Conservation (phyloP, 805 yeast species). For the Deakozyma indianensis region DNA sequence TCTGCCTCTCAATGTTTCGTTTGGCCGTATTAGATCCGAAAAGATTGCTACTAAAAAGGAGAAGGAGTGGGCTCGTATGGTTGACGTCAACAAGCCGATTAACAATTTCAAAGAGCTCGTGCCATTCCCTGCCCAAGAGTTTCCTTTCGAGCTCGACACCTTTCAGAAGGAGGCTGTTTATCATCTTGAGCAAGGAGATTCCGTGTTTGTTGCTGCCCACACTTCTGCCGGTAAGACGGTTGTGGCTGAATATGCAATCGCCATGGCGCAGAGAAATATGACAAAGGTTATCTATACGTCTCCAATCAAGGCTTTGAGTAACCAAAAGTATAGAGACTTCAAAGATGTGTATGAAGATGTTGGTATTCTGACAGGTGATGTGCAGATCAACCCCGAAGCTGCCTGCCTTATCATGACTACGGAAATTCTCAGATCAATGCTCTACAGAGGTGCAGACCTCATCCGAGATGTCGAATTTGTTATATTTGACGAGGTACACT, state of each 20-base stretch:
- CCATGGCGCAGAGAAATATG: slow-evolving; percentile 92
- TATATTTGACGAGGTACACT: slow-evolving; percentile 95
- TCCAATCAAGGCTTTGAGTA: slow-evolving; percentile 82
- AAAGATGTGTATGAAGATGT: slow-evolving; percentile 72
- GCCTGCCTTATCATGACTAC: slow-evolving; percentile 96
- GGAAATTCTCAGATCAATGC: slow-evolving; percentile 87
- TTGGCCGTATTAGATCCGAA: slow-evolving; percentile 24
- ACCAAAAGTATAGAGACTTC: slow-evolving; percentile 83
- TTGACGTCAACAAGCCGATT: slow-evolving; percentile 69
- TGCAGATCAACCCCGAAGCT: slow-evolving; percentile 93
- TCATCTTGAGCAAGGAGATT: slow-evolving; percentile 94
- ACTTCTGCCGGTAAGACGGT: slow-evolving; percentile 98
- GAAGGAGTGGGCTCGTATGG: slow-evolving; percentile 88
- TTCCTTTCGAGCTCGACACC: slow-evolving; percentile 91
- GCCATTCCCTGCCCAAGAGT: slow-evolving; percentile 82
- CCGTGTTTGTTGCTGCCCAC: slow-evolving; percentile 97
- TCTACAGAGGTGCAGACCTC: slow-evolving; percentile 90
- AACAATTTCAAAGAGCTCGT: slow-evolving; percentile 78
- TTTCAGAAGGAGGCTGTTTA: slow-evolving; percentile 96
- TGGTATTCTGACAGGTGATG: slow-evolving; percentile 95
- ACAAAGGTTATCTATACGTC: slow-evolving; percentile 94
- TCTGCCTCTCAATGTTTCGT: slow-evolving; percentile 36
- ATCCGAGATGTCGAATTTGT: slow-evolving; percentile 96
- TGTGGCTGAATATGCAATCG: slow-evolving; percentile 95
- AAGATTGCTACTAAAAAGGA: slow-evolving; percentile 19